Percentiles rank a stretch among this genome's conserved stretches.
These are phyloP conservation scores for Claviceps maximensis DNA, from an alignment of 2,329 filamentous ascomycete genomes.

Conservation along the genomic window DNA sequence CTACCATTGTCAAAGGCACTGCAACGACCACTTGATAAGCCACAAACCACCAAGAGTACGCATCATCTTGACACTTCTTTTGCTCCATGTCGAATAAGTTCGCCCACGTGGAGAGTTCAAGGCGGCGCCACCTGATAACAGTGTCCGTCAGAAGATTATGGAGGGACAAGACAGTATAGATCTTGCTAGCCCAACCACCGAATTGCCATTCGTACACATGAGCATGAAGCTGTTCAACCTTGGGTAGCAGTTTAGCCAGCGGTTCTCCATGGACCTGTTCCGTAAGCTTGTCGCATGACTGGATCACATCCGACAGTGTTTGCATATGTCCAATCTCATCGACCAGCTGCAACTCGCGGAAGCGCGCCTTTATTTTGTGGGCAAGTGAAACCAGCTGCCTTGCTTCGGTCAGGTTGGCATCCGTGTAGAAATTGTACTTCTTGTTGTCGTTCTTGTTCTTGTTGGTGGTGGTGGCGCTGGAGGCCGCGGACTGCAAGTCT, in stretches of 20 bases:
- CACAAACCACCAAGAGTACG: slow-evolving; percentile 90
- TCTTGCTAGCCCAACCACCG: slow-evolving; percentile 68
- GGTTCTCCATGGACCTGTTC: slow-evolving; percentile 69
- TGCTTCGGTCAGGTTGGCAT: slow-evolving; percentile 63
- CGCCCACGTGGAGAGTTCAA: slow-evolving; percentile 88
- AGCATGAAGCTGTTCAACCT: slow-evolving; percentile 74
- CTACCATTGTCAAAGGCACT: slow-evolving; percentile 53
- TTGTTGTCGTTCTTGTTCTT: slow-evolving; percentile 7
- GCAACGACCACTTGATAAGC: slow-evolving; percentile 83
- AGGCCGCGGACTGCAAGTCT: slow-evolving; percentile 23
- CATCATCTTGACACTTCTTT: slow-evolving; percentile 60
- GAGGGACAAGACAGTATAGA: slow-evolving; percentile 54
- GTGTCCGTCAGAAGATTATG: slow-evolving; percentile 69
- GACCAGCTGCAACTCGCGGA: slow-evolving; percentile 53
- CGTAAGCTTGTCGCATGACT: slow-evolving; percentile 61
- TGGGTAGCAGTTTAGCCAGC: slow-evolving; percentile 72
- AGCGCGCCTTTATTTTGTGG: slow-evolving; percentile 55
- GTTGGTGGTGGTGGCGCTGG: slow-evolving; percentile 9
- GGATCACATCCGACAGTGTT: slow-evolving; percentile 64
- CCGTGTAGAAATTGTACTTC: slow-evolving; percentile 78
- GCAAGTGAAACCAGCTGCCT: slow-evolving; percentile 59
- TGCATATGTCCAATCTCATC: slow-evolving; percentile 60
- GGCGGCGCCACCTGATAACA: slow-evolving; percentile 76
- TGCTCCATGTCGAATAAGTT: slow-evolving; percentile 76
- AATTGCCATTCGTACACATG: slow-evolving; percentile 90